These are phyloP conservation scores for Naganishia friedmannii DNA, from an alignment of 768 basidiomycete genomes.

Conservation along the genomic window DNA sequence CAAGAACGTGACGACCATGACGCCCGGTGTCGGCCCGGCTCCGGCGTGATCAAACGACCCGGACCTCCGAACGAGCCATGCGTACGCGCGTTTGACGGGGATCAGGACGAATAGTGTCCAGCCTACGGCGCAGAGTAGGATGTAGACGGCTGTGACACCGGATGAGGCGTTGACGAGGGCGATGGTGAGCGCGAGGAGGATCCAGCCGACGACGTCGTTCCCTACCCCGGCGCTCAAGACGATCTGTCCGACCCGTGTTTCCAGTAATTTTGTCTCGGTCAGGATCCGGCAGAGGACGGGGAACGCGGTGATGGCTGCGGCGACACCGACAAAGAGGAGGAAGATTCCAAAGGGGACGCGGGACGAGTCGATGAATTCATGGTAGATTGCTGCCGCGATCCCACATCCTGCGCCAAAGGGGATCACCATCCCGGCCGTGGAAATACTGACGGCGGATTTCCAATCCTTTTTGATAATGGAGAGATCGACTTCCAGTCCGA, in stretches of 20 bases:
- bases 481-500: constrained; percentile 79
- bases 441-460: constrained; percentile 61
- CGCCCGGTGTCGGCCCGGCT: constrained; percentile 65
- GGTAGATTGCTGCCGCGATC: constrained; percentile 69
- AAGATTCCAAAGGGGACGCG: constrained; percentile 73
- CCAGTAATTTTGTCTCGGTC: constrained; percentile 73
- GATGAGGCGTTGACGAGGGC: constrained; percentile 74
- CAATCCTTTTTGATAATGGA: constrained; percentile 66
- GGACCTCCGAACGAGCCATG: constrained; percentile 65
- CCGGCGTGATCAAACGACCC: constrained; percentile 70
- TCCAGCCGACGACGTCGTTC: constrained; percentile 76
- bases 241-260: constrained; percentile 79
- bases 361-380: constrained; percentile 60
- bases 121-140: constrained; percentile 67
- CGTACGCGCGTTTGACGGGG: constrained; percentile 64
- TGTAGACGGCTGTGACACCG: constrained; percentile 74
- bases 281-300: constrained; percentile 64
- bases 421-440: constrained; percentile 66
- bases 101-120: constrained; percentile 67
- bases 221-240: constrained; percentile 80
- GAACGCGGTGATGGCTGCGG: constrained; percentile 67
- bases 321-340: constrained; percentile 78
- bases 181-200: constrained; percentile 76
- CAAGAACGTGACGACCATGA: constrained; percentile 77
- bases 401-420: constrained; percentile 80